These are phyloP conservation scores for Verticillium dahliae DNA, from an alignment of 2,329 filamentous ascomycete species.

Conservation along the genomic window DNA sequence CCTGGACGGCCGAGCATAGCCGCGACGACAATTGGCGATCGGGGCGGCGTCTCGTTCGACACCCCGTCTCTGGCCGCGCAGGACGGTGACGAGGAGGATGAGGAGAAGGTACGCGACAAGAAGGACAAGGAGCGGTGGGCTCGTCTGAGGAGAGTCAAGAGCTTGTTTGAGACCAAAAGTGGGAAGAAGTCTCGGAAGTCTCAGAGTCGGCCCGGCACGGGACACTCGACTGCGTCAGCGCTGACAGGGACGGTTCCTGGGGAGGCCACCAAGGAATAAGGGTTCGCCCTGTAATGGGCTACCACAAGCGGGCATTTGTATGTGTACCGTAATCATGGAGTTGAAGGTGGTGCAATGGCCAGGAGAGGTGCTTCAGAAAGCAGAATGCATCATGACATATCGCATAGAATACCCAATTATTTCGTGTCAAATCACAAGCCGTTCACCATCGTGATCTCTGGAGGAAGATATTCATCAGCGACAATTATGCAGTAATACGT, in stretches of 20 bases:
- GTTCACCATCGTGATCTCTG: too few species aligned
- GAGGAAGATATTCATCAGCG: not conserved
- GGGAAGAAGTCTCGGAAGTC: slow-evolving; percentile 43
- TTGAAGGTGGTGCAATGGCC: not conserved
- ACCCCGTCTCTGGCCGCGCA: slow-evolving; percentile 11
- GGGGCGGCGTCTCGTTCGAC: slow-evolving; percentile 7
- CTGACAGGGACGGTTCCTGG: not conserved
- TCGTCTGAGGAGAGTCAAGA: slow-evolving; percentile 64
- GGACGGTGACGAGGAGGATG: slow-evolving; percentile 35
- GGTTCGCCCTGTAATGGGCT: not conserved
- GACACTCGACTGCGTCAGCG: slow-evolving; percentile 21
- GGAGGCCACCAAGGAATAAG: not conserved
- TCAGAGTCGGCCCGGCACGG: slow-evolving; percentile 34
- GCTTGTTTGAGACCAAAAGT: slow-evolving; percentile 61
- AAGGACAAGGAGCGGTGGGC: slow-evolving; percentile 71
- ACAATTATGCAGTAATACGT: not conserved
- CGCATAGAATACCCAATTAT: not conserved
- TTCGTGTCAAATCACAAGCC: too few species aligned
- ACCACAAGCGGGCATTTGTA: not conserved
- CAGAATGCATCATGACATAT: not conserved
- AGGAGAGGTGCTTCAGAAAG: too few species aligned
- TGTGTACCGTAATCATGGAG: not conserved
- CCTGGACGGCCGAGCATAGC: slow-evolving; percentile 6
- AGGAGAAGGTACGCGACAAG: slow-evolving; percentile 38
- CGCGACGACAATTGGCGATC: slow-evolving; percentile 6